Percentiles rank a stretch among this genome's conserved stretches.
phyloP scores from a whole-genome alignment of 2,329 filamentous ascomycete species.

The Parafenestella ontariensis region DNA sequence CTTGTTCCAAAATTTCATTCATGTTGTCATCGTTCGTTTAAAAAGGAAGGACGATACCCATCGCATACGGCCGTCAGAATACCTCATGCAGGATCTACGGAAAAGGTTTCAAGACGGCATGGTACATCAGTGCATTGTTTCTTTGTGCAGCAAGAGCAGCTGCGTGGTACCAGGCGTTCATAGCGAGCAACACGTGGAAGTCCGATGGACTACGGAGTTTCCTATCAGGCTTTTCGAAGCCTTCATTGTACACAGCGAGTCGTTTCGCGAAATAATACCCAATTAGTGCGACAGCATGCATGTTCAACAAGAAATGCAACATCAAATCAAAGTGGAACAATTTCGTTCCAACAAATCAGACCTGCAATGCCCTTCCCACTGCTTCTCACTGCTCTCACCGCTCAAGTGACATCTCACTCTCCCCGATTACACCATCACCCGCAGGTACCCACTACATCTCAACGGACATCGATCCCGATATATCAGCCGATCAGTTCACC shows the following conservation, averaged over 20 bases:
- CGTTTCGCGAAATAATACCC: constrained; percentile 18
- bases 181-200: constrained; percentile 8
- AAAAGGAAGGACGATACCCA: constrained; percentile 11
- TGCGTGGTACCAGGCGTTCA: neutral
- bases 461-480: constrained; percentile 13
- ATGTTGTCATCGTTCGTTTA: constrained; percentile 9
- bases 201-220: constrained; percentile 11
- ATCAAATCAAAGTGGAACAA: neutral
- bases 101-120: neutral
- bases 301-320: neutral
- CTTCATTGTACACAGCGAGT: constrained; percentile 10
- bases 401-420: neutral
- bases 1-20: constrained; percentile 1
- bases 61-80: constrained; percentile 19
- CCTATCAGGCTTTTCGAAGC: neutral
- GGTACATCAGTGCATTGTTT: constrained; percentile 1
- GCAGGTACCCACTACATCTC: constrained; percentile 5
- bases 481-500: constrained; percentile 10
- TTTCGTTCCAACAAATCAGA: neutral
- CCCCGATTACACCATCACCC: constrained; percentile 1
- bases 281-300: constrained; percentile 8
- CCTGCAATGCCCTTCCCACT: neutral
- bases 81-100: constrained; percentile 20
- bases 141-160: constrained; percentile 5
- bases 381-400: constrained; percentile 1